A percentile compares a stretch with the other conserved stretches of the same genome.
Evolutionary conservation across 495 filamentous ascomycete species (phyloP).

Genomic region (Daldinia childiae): DNA sequence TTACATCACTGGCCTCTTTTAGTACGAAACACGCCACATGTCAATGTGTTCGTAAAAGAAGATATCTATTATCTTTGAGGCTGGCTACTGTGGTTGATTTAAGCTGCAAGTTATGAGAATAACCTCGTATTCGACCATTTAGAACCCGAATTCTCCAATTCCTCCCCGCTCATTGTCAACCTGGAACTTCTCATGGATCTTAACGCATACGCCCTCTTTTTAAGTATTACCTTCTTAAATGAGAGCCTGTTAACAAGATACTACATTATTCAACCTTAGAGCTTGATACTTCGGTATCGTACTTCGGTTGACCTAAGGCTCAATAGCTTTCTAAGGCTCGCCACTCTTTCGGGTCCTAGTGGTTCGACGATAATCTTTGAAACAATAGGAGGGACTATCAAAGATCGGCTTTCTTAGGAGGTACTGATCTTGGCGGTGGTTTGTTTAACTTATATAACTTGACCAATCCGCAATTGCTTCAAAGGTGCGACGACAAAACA

Average conservation of each 20-base stretch:
- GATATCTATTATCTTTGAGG: background rate
- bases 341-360: background rate
- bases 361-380: background rate
- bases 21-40: background rate
- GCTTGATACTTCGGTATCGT: background rate
- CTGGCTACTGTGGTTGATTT: no score
- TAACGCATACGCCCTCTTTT: background rate
- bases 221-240: background rate
- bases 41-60: background rate
- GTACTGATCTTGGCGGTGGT: no score
- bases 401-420: no score
- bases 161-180: no score
- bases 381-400: background rate
- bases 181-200: conserved; percentile 2
- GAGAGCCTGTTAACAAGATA: background rate
- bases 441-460: background rate
- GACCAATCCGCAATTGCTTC: background rate
- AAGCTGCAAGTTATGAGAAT: background rate
- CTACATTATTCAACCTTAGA: background rate
- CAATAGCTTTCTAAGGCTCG: background rate
- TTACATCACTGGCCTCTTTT: no score
- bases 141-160: background rate
- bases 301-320: background rate
- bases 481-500: background rate
- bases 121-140: conserved; percentile 13